Conservation (phyloP, 805 yeast genomes). For the Gaillardinia entomophila region DNA sequence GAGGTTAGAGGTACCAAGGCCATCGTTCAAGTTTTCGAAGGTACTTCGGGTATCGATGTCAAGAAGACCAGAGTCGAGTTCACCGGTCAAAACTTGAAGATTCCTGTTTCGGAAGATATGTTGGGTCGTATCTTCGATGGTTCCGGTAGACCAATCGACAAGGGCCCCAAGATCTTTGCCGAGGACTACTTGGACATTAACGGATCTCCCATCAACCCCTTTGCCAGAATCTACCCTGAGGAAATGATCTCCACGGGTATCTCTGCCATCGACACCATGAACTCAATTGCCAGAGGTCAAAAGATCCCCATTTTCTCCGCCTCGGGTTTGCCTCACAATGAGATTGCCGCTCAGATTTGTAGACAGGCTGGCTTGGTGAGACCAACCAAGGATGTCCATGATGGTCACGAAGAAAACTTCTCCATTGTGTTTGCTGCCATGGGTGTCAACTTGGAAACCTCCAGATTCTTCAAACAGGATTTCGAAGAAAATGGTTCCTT, state of each 20-base stretch:
- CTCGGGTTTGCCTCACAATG: slow-evolving; percentile 98
- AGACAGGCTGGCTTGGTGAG: slow-evolving; percentile 99
- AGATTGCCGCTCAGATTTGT: slow-evolving; percentile 99
- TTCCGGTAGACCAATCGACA: slow-evolving; percentile 96
- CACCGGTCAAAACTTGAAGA: slow-evolving; percentile 89
- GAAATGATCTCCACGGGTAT: slow-evolving; percentile 99
- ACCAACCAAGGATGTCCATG: slow-evolving; percentile 99
- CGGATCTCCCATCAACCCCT: slow-evolving; percentile 98
- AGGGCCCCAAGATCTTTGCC: slow-evolving; percentile 97
- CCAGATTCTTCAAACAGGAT: slow-evolving; percentile 98
- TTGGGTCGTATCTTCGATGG: slow-evolving; percentile 98
- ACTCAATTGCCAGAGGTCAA: slow-evolving; percentile 99
- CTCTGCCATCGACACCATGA: slow-evolving; percentile 98
- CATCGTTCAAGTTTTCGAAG: slow-evolving; percentile 97
- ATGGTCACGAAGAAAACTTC: slow-evolving; percentile 99
- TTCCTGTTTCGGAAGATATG: slow-evolving; percentile 95
- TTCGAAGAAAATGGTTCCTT: slow-evolving; percentile 98
- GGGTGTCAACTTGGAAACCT: slow-evolving; percentile 99
- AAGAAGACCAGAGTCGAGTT: slow-evolving; percentile 96
- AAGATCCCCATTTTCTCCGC: slow-evolving; percentile 99
- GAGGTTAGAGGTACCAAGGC: slow-evolving; percentile 98
- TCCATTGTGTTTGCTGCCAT: slow-evolving; percentile 98
- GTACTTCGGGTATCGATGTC: slow-evolving; percentile 98
- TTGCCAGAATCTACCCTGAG: slow-evolving; percentile 97
- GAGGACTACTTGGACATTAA: slow-evolving; percentile 98